Evolutionary conservation across 768 basidiomycete species (phyloP).

Genomic region (Guyanaporus albipodus): DNA sequence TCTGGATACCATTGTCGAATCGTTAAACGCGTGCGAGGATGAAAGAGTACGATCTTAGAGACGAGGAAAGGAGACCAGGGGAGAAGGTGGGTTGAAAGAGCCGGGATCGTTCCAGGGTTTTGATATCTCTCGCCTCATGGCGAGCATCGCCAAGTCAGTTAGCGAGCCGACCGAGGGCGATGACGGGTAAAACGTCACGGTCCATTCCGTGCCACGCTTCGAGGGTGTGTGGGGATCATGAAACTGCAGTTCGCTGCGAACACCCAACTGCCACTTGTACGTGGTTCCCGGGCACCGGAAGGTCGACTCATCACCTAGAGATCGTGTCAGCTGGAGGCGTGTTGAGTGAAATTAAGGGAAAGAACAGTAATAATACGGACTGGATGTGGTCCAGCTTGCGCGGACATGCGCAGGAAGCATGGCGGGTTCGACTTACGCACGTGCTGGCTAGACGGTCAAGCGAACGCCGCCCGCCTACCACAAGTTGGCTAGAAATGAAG

Average conservation of each 20-base stretch:
- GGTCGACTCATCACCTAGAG: conserved; percentile 13
- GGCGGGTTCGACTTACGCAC: conserved; percentile 14
- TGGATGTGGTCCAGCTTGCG: conserved; percentile 16
- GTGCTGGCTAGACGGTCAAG: conserved; percentile 2
- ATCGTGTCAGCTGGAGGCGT: conserved; percentile 26
- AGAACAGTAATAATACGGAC: conserved; percentile 11
- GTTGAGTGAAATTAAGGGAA: conserved; percentile 22
- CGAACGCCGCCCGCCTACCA: background rate
- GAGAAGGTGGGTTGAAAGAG: conserved; percentile 10
- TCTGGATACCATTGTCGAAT: conserved; percentile 19
- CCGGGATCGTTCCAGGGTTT: conserved; percentile 19
- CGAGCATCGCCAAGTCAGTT: conserved; percentile 27
- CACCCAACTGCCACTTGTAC: conserved; percentile 21
- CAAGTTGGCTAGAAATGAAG: too few species aligned
- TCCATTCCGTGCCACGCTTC: conserved; percentile 30
- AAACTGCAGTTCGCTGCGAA: conserved; percentile 14
- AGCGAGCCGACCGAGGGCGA: conserved; percentile 28
- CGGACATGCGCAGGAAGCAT: conserved; percentile 27
- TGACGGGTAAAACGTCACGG: conserved; percentile 20
- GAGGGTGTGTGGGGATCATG: conserved; percentile 22
- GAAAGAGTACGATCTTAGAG: background rate
- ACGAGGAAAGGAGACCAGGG: conserved; percentile 1
- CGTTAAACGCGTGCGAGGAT: conserved; percentile 8
- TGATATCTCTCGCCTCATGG: conserved; percentile 29
- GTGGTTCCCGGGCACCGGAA: conserved; percentile 25